phyloP scores from a whole-genome alignment of 345 rosid genomes.

The Melastoma malabathricum region DNA sequence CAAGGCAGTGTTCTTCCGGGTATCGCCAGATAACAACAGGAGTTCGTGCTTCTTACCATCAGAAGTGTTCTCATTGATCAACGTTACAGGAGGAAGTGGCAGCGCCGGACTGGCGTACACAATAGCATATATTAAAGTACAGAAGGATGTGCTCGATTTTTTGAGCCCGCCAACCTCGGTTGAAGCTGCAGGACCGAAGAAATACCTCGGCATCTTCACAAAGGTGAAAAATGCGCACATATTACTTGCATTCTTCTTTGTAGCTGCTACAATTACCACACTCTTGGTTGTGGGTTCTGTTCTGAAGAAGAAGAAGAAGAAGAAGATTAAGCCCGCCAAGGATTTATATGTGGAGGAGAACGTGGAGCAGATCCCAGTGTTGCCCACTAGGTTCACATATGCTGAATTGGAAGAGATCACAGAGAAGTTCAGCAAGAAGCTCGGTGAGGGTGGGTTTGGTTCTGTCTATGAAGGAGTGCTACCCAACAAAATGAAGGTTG shows the following conservation, averaged over 20 bases:
- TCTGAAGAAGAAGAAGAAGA: not conserved
- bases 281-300: not conserved
- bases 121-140: not conserved
- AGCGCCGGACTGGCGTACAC: no score
- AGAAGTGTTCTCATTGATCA: constrained; percentile 5
- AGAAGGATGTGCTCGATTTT: no score
- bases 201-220: no score
- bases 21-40: not conserved
- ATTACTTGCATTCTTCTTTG: not conserved
- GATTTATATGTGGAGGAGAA: constrained; percentile 10
- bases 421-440: constrained; percentile 9
- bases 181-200: no score
- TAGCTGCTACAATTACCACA: not conserved
- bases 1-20: constrained; percentile 10
- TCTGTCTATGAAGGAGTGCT: constrained; percentile 17
- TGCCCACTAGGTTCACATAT: constrained; percentile 17
- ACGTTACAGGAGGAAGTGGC: no score
- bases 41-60: constrained; percentile 11
- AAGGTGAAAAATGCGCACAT: not conserved
- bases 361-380: constrained; percentile 8
- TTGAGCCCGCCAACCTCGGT: no score
- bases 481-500: constrained; percentile 11
- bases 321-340: not conserved
- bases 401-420: constrained; percentile 6
- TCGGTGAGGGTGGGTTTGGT: constrained; percentile 28